These are phyloP conservation scores for Leptographium wingfieldii DNA, from an alignment of 2,329 filamentous ascomycete genomes.

Conservation along the genomic window DNA sequence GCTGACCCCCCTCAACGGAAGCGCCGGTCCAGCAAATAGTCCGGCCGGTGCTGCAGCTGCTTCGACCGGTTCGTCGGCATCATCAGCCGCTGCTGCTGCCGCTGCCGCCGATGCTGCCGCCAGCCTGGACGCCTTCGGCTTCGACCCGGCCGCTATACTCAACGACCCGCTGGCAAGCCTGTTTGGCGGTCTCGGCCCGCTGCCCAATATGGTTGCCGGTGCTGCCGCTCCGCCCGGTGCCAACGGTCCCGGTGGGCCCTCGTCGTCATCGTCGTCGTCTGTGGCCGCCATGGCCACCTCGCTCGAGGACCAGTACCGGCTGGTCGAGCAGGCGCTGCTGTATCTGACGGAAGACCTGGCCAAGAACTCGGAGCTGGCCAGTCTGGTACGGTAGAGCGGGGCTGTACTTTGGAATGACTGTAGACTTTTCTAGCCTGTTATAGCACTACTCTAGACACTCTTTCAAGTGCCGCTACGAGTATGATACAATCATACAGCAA, in stretches of 20 bases:
- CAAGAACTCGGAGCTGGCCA: conserved; percentile 9
- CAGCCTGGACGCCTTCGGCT: background rate
- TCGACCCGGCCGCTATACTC: background rate
- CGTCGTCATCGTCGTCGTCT: background rate
- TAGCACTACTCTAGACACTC: too few species aligned
- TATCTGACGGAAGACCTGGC: conserved; percentile 12
- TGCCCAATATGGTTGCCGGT: background rate
- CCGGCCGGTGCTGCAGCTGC: background rate
- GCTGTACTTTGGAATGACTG: too few species aligned
- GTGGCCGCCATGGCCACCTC: conserved; percentile 1
- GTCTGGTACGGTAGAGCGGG: conserved; percentile 1
- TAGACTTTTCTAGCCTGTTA: too few species aligned
- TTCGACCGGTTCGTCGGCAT: background rate
- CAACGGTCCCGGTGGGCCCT: background rate
- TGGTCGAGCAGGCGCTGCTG: conserved; percentile 13
- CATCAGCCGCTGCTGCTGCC: background rate
- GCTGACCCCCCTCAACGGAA: background rate
- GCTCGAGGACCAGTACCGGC: conserved; percentile 13
- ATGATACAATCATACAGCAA: background rate
- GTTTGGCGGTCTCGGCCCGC: conserved; percentile 6
- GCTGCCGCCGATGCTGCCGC: background rate
- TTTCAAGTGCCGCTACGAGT: too few species aligned
- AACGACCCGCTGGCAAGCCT: conserved; percentile 10
- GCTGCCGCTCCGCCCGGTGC: background rate
- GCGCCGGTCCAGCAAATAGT: background rate